Conservation (phyloP, 495 filamentous ascomycete species). For the Astrothelium subdiscretum region DNA sequence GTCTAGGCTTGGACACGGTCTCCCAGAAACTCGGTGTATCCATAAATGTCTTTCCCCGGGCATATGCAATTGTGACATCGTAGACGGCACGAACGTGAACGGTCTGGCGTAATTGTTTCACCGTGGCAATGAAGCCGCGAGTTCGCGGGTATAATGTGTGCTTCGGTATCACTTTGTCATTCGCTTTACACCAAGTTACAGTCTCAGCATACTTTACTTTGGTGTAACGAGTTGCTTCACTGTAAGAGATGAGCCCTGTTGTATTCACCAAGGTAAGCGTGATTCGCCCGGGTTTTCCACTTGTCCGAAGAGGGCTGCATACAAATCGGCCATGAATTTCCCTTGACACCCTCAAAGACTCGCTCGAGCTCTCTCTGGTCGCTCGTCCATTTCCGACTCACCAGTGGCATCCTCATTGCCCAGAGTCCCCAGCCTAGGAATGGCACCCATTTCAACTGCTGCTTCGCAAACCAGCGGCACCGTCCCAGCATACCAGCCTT, state of each 20-base stretch:
- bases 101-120: conserved; percentile 39
- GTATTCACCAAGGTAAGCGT: neutral
- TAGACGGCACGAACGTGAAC: conserved; percentile 46
- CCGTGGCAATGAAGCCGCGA: conserved; percentile 44
- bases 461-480: conserved; percentile 48
- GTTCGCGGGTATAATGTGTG: conserved; percentile 45
- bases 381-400: conserved; percentile 42
- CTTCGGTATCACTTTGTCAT: conserved; percentile 36
- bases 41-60: conserved; percentile 34
- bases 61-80: conserved; percentile 47
- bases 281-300: neutral
- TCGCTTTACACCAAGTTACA: conserved; percentile 35
- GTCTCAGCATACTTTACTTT: conserved; percentile 39
- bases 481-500: conserved; percentile 42
- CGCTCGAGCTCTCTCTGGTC: conserved; percentile 42
- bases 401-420: conserved; percentile 50
- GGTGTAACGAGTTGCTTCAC: conserved; percentile 47
- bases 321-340: conserved; percentile 43
- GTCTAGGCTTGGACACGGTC: conserved; percentile 29
- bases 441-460: conserved; percentile 41
- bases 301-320: conserved; percentile 15
- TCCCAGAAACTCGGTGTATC: conserved; percentile 41
- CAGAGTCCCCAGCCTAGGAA: conserved; percentile 50
- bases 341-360: conserved; percentile 39
- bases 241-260: conserved; percentile 47